Evolutionary conservation across 495 filamentous ascomycete genomes (phyloP), one percentile per base, ranked within the genome.

Genomic region (Tuber microsphaerosporum): DNA sequence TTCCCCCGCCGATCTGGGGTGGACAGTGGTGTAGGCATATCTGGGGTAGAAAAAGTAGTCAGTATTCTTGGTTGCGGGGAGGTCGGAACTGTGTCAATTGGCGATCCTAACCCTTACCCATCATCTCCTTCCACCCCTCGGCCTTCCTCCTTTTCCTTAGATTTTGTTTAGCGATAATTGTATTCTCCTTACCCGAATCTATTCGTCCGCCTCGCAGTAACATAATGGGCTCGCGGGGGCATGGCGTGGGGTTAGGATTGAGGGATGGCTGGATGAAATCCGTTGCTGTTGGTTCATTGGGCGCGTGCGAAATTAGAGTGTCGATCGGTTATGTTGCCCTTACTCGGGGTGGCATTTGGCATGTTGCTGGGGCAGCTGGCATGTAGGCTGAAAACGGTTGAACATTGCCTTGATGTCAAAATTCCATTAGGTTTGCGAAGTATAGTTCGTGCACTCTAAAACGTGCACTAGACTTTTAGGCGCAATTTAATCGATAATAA

Each of bases 101-200:
- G 19, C 42, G 39, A 69, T 31, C 51, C 75, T 42, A 48, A 74
- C 10, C 19, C 56, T 51, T 39, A 34, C 20, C 42, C 72, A n/a
- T 42, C 75, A 6, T 43, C 73, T 37, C 73, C 56, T 41, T 20
- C 42, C 42, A n/a, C 51, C 22, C 8, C 74, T 16, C 42, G n/a
- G 39, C 41, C 56, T 44, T 76, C 75, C 44, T 34, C 20, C 43
- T 12, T 51, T n/a, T n/a, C 41, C 34, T 68, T 19, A 6, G 39
- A 37, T 46, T 46, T 46, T 44, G 39, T 20, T 34, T n/a, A 26
- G 51, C 37, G 43, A 45, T 43, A 22, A 37, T 44, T 48, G 31
- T 22, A 48, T 77, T 77, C 76, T 77, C 76, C 42, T 73, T 77
- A 69, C 69, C 74, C 45, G 61, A 75, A 65, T 31, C 56, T 65